Evolutionary conservation across 306 rosid genomes (phyloP).

Genomic region (Urtica urens): DNA sequence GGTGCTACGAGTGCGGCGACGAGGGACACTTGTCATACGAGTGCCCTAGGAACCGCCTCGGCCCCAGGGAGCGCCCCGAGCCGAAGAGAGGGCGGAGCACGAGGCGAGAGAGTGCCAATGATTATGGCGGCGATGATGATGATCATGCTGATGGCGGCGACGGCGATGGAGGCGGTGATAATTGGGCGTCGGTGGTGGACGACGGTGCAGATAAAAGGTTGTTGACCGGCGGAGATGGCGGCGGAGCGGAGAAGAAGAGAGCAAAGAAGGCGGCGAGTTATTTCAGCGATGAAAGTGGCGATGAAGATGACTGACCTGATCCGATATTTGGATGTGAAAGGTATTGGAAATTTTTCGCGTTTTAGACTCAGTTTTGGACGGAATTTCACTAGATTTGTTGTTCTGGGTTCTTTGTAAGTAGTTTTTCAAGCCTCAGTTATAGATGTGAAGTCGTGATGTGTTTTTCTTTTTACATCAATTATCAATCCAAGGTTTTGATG

Average conservation of each 20-base stretch:
- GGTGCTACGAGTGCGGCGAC: constrained; percentile 78
- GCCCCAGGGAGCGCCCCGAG: constrained; percentile 52
- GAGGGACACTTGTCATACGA: constrained; percentile 73
- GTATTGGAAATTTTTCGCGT: too few species aligned
- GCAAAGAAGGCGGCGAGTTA: constrained; percentile 46
- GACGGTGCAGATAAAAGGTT: constrained; percentile 36
- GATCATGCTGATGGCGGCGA: constrained; percentile 20
- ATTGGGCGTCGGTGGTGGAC: constrained; percentile 85
- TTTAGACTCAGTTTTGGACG: too few species aligned
- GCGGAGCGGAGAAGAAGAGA: constrained; percentile 33
- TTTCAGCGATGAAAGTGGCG: constrained; percentile 79
- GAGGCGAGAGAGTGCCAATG: background rate
- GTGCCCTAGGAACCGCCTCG: constrained; percentile 66
- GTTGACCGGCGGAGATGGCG: constrained; percentile 24
- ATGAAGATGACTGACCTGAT: constrained; percentile 30
- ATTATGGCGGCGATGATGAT: constrained; percentile 12
- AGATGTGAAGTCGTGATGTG: too few species aligned
- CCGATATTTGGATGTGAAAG: too few species aligned
- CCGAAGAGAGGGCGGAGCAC: constrained; percentile 27
- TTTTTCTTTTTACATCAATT: too few species aligned
- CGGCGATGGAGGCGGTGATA: constrained; percentile 59
- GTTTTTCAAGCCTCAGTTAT: too few species aligned
- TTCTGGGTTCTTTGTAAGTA: background rate
- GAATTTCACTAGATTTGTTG: too few species aligned
- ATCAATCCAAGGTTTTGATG: too few species aligned